A percentile compares a stretch with the other conserved stretches of the same genome.
phyloP scores from a whole-genome alignment of 805 yeast genomes.

The Yueomyces sp. region DNA sequence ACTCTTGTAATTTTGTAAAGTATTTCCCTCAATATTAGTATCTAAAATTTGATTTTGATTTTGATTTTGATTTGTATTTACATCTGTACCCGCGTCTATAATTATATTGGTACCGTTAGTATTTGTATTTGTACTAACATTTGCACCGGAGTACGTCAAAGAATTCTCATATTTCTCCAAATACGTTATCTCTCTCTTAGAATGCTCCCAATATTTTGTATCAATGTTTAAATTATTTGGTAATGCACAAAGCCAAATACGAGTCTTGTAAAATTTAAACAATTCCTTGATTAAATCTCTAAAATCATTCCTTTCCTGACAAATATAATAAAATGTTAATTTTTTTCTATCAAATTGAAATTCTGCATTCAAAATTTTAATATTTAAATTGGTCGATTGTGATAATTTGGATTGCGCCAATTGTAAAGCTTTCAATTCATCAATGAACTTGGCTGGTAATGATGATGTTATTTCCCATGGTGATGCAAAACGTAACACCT shows the following conservation, averaged over 20 bases:
- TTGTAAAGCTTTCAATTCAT: slow-evolving; percentile 59
- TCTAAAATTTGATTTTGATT: too few species aligned
- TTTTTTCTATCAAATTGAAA: slow-evolving; percentile 74
- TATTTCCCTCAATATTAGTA: too few species aligned
- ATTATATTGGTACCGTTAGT: too few species aligned
- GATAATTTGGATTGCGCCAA: slow-evolving; percentile 47
- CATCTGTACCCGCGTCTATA: slow-evolving; percentile 3
- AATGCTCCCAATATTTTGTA: slow-evolving; percentile 17
- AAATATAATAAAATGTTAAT: slow-evolving; percentile 55
- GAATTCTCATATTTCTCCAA: too few species aligned
- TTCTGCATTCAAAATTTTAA: slow-evolving; percentile 62
- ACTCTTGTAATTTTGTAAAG: too few species aligned
- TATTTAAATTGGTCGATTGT: slow-evolving; percentile 22
- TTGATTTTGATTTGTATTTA: background rate
- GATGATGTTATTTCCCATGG: slow-evolving; percentile 50
- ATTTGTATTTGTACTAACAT: slow-evolving; percentile 2
- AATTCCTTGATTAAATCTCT: slow-evolving; percentile 61
- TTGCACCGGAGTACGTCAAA: slow-evolving; percentile 6
- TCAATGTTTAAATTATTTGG: slow-evolving; percentile 23
- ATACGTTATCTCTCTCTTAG: too few species aligned
- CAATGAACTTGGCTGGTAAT: slow-evolving; percentile 50
- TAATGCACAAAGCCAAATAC: slow-evolving; percentile 79
- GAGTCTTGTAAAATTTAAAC: slow-evolving; percentile 62
- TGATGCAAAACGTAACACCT: slow-evolving; percentile 63
- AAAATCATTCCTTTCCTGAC: slow-evolving; percentile 58